Percentiles rank a stretch among this genome's conserved stretches.
Evolutionary conservation across 768 basidiomycete species (phyloP).

Genomic region (Pleurotus cornucopiae): DNA sequence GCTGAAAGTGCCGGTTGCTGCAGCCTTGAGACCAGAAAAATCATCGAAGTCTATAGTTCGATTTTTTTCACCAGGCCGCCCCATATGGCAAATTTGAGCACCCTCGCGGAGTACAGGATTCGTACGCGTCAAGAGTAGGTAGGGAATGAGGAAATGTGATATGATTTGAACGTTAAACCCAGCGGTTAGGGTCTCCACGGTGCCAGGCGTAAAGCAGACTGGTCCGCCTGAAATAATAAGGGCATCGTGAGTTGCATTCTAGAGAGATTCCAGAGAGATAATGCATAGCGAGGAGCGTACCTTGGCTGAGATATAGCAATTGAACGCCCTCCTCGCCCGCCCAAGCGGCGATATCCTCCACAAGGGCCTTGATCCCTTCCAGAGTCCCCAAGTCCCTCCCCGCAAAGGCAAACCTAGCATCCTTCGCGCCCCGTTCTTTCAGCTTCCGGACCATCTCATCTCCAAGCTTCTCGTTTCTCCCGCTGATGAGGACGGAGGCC

Average conservation of each 20-base stretch:
- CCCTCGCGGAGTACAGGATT: neutral
- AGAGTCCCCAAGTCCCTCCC: neutral
- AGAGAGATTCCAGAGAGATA: neutral
- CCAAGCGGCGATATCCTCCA: conserved; percentile 3
- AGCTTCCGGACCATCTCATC: neutral
- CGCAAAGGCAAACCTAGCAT: neutral
- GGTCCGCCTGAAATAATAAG: neutral
- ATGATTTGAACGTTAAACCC: conserved; percentile 3
- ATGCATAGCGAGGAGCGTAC: neutral
- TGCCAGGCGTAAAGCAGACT: neutral
- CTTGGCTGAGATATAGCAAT: conserved; percentile 1
- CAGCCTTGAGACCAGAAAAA: neutral
- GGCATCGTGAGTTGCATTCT: neutral
- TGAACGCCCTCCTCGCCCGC: conserved; percentile 5
- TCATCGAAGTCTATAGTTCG: neutral
- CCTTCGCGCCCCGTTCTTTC: neutral
- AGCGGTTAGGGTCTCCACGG: neutral
- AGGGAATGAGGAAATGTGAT: conserved; percentile 2
- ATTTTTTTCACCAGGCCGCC: neutral
- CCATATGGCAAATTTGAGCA: neutral
- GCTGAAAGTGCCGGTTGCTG: neutral
- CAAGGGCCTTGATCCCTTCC: neutral
- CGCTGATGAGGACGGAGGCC: neutral
- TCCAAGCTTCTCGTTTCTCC: neutral
- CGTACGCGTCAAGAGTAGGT: neutral